Evolutionary conservation across 306 rosid genomes (phyloP).

Genomic region (Chamaecrista fasciculata): DNA sequence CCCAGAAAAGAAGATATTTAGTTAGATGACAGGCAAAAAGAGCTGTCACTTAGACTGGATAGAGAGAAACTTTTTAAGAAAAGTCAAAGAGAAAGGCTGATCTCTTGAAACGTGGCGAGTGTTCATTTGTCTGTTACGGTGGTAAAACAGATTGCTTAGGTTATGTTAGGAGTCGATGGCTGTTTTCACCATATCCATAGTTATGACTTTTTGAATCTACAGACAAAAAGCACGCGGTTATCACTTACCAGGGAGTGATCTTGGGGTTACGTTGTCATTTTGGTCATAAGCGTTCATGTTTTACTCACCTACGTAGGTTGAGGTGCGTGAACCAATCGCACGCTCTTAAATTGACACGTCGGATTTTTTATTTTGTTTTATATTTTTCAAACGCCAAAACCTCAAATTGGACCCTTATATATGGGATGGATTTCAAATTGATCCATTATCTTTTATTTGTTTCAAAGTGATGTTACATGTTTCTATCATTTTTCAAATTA

Average conservation of each 20-base stretch:
- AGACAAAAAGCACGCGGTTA: constrained; percentile 11
- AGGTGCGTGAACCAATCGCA: constrained; percentile 27
- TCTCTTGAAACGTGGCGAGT: constrained; percentile 9
- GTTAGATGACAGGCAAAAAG: neutral
- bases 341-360: constrained; percentile 27
- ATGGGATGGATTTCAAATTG: too few species aligned
- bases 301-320: constrained; percentile 30
- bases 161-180: neutral
- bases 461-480: too few species aligned
- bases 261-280: too few species aligned
- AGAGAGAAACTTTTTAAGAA: neutral
- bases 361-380: too few species aligned
- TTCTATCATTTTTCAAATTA: too few species aligned
- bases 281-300: too few species aligned
- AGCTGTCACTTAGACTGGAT: neutral
- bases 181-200: neutral
- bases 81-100: neutral
- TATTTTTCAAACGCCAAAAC: too few species aligned
- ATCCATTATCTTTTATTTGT: too few species aligned
- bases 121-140: neutral
- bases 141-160: neutral
- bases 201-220: neutral
- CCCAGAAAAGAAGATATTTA: neutral
- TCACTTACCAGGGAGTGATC: neutral
- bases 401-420: too few species aligned